phyloP scores from a whole-genome alignment of 805 yeast genomes.

The Lachancea mirantina region DNA sequence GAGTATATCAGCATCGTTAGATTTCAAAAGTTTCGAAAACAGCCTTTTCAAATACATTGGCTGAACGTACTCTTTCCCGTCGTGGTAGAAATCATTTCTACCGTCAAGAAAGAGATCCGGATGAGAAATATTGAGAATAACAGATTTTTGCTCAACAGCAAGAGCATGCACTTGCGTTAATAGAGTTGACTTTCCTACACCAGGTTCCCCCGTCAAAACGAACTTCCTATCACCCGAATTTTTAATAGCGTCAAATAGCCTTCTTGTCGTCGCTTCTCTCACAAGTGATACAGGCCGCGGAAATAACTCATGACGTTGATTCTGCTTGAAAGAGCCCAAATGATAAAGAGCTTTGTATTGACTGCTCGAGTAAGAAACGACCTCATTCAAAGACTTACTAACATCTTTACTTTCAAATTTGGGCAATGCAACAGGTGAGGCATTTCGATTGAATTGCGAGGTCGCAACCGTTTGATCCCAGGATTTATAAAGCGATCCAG shows the following conservation, averaged over 20 bases:
- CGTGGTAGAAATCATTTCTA: constrained; percentile 56
- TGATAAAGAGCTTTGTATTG: constrained; percentile 40
- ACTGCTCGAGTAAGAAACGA: constrained; percentile 36
- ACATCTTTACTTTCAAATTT: constrained; percentile 15
- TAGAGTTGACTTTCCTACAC: constrained; percentile 72
- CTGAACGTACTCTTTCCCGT: constrained; percentile 54
- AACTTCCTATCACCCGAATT: constrained; percentile 41
- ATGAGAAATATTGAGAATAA: constrained; percentile 58
- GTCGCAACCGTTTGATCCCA: constrained; percentile 31
- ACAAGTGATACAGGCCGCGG: constrained; percentile 52
- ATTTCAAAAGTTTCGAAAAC: constrained; percentile 43
- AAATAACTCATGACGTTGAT: constrained; percentile 63
- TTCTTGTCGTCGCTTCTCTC: constrained; percentile 40
- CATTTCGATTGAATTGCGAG: constrained; percentile 25
- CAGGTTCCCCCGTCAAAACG: constrained; percentile 60
- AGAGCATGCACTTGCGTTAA: constrained; percentile 47
- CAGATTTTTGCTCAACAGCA: constrained; percentile 41
- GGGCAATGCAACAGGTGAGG: constrained; percentile 20
- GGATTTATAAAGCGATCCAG: constrained; percentile 29
- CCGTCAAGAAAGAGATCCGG: constrained; percentile 65
- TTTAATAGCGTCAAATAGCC: constrained; percentile 35
- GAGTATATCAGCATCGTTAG: constrained; percentile 38
- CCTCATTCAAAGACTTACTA: constrained; percentile 19
- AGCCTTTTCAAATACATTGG: constrained; percentile 68
- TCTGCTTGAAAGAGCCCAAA: constrained; percentile 59